A percentile compares a stretch with the other conserved stretches of the same genome.
Conservation (phyloP, 805 yeast species). For the Sugiyamaella chiloensis region DNA sequence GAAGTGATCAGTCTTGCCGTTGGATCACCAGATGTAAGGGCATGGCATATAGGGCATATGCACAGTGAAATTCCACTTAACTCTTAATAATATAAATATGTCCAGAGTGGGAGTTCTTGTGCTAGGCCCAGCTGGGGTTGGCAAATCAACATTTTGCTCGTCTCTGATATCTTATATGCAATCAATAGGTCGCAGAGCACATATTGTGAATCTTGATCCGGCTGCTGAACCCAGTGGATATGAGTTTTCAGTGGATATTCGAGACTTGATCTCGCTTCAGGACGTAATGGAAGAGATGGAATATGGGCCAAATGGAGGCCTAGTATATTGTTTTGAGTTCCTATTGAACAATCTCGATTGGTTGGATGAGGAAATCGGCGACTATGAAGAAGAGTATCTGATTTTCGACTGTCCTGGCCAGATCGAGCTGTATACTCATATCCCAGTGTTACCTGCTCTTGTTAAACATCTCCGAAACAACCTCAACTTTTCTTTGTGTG, state of each 20-base stretch:
- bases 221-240: conserved; percentile 93
- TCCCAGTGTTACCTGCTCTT: conserved; percentile 87
- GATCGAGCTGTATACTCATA: conserved; percentile 89
- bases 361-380: conserved; percentile 97
- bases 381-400: conserved; percentile 87
- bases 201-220: conserved; percentile 92
- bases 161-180: conserved; percentile 85
- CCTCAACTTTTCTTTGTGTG: conserved; percentile 84
- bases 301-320: conserved; percentile 92
- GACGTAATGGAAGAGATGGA: conserved; percentile 95
- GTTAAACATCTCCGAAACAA: conserved; percentile 79
- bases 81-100: too few species aligned
- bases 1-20: too few species aligned
- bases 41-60: too few species aligned
- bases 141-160: conserved; percentile 90
- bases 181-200: conserved; percentile 86
- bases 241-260: conserved; percentile 87
- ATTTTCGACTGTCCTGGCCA: conserved; percentile 98
- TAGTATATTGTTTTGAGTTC: conserved; percentile 89
- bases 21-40: too few species aligned
- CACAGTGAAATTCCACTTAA: too few species aligned
- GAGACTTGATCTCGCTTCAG: conserved; percentile 83
- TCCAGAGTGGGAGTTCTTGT: conserved; percentile 93
- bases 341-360: conserved; percentile 87
- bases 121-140: conserved; percentile 97